Base-by-base conservation (phyloP, 768 basidiomycete species). In the Rhodocollybia butyracea region DNA sequence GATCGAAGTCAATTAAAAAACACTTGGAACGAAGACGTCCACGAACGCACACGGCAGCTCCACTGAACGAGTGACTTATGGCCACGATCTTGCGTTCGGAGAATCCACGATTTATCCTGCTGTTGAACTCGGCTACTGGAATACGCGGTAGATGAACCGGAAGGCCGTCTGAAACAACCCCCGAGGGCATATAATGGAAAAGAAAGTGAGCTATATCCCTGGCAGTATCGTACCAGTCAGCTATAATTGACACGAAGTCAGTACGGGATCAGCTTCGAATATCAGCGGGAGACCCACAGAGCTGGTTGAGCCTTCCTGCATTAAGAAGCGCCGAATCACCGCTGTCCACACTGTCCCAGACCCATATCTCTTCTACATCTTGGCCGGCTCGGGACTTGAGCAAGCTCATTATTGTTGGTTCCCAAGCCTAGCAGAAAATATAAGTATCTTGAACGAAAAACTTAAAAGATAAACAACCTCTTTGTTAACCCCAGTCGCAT, bases 1-100 rank as follows among this genome's bases (percentile, higher is more conserved):
- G 11, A 38, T 40, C n/a, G 13, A 17, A 26, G 15, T 19, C 42
- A 19, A 43, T 26, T 26, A 29, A 31, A 42, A 13, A 10, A 2
- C 27, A 17, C 13, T 3, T 15, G 27, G 24, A 10, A n/a, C n/a
- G n/a, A n/a, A n/a, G 12, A 8, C 17, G 29, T 40, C 17, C 32
- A n/a, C n/a, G 55, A 8, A 76, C 89, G 63, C 64, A 91, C 85
- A 82, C 77, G 2, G 83, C 83, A 64, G 85, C 86, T 2, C 89
- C 94, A n/a, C 94, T 91, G 51, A 90, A 85, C 0, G 91, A 94
- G 65, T 97, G 94, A 0, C 92, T 93, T 2, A 93, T 71, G 2
- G 75, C 83, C 19, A 93, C 73, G 3, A 95, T 63, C 15, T 68
- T 80, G 29, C 88, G 79, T 2, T 70, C 59, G 2, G 46, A 59